Percentiles rank a stretch among this genome's conserved stretches.
These are phyloP conservation scores for Cladobotryum mycophilum DNA, from an alignment of 2,329 filamentous ascomycete genomes.

Conservation along the genomic window DNA sequence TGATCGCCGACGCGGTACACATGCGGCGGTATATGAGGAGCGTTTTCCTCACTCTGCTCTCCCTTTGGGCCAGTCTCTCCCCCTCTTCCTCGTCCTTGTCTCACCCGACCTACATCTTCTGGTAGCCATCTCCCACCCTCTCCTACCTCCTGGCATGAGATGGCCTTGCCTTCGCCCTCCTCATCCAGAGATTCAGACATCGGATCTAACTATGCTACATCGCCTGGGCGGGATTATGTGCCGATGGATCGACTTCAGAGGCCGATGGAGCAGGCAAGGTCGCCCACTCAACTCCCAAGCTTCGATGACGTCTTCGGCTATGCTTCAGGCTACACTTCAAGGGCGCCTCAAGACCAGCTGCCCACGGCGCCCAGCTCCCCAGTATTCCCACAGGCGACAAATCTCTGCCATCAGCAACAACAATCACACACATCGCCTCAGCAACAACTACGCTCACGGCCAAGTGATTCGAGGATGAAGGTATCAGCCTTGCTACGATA, in stretches of 20 bases:
- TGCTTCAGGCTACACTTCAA: neutral
- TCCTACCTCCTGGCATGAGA: slow-evolving; percentile 23
- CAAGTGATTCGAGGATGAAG: slow-evolving; percentile 2
- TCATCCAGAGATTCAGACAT: slow-evolving; percentile 59
- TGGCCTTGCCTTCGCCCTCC: slow-evolving; percentile 31
- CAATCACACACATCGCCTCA: neutral
- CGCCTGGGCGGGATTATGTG: slow-evolving; percentile 38
- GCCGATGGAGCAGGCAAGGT: too few species aligned
- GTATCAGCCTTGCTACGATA: neutral
- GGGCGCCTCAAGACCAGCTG: slow-evolving; percentile 10
- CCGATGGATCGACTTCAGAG: slow-evolving; percentile 17
- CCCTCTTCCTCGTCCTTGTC: slow-evolving; percentile 4
- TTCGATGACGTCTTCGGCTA: neutral
- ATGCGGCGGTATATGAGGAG: neutral
- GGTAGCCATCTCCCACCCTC: slow-evolving; percentile 10
- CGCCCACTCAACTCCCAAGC: too few species aligned
- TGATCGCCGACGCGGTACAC: slow-evolving; percentile 24
- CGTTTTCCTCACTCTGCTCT: slow-evolving; percentile 21
- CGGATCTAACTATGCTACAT: slow-evolving; percentile 56
- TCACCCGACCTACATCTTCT: slow-evolving; percentile 4
- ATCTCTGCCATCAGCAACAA: neutral
- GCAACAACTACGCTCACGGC: neutral
- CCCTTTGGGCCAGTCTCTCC: slow-evolving; percentile 17
- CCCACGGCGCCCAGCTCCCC: slow-evolving; percentile 32
- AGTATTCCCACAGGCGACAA: slow-evolving; percentile 1